These are phyloP conservation scores for Erysimum cheiranthoides DNA, from an alignment of 345 rosid genomes.

Conservation along the genomic window DNA sequence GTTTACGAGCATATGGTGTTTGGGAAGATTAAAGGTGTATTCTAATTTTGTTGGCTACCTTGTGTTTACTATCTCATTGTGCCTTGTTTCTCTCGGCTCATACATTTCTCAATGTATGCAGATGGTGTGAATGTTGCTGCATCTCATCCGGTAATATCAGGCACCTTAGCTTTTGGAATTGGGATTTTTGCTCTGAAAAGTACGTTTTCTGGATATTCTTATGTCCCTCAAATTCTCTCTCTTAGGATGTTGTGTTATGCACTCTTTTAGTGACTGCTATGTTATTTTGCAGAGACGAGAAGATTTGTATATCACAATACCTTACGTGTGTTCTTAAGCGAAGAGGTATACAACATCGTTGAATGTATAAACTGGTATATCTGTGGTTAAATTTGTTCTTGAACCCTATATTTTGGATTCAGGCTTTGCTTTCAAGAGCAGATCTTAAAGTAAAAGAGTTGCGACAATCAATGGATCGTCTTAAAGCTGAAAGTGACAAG, in stretches of 20 bases:
- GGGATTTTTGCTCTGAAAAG: constrained; percentile 68
- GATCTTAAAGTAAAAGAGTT: constrained; percentile 86
- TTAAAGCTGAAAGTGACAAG: constrained; percentile 81
- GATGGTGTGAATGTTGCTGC: constrained; percentile 75
- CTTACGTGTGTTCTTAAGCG: constrained; percentile 63
- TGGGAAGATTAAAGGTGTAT: constrained; percentile 73
- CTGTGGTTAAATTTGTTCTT: constrained; percentile 7
- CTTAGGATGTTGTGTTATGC: neutral
- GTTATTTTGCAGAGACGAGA: constrained; percentile 71
- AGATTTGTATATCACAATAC: constrained; percentile 72
- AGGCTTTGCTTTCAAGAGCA: constrained; percentile 79
- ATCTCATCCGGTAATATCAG: constrained; percentile 63
- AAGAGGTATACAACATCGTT: constrained; percentile 57
- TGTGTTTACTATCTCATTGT: neutral
- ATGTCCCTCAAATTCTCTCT: neutral
- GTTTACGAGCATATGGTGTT: constrained; percentile 63
- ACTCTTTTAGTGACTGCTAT: constrained; percentile 3
- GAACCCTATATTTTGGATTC: constrained; percentile 45
- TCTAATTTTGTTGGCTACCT: neutral
- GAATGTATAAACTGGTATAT: constrained; percentile 4
- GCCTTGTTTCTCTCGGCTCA: neutral
- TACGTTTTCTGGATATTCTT: constrained; percentile 34
- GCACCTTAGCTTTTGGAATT: constrained; percentile 60
- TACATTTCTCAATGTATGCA: constrained; percentile 39
- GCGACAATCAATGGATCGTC: constrained; percentile 71